Base-by-base conservation (phyloP, 441 rosid species). In the Lepidium campestre region DNA sequence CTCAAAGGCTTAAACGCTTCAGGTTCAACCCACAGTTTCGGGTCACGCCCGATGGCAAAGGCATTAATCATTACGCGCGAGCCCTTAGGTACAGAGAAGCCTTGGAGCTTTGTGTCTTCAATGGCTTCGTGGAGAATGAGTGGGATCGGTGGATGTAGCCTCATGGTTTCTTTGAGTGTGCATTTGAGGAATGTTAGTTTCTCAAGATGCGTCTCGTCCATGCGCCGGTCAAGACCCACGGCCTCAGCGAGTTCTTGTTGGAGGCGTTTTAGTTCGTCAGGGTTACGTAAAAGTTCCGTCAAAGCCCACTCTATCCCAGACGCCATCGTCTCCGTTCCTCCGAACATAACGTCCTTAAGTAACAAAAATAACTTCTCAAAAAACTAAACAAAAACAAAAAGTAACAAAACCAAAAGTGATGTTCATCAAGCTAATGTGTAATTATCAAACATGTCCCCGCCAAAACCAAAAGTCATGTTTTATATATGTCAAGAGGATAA, bases 61-160 rank as follows among this genome's bases (percentile, higher is more conserved):
- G 90, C 83, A 39, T 93, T 93, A 75, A 91, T 56, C 91, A 91
- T 91, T 46, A 91, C 83, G 15, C 97, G 84, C 0, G 94, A 83
- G 54, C 63, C 75, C 13, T 82, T 85, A 9, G 98, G 99, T 18
- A 94, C 72, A 47, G 34, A 76, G 69, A 80, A 94, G 22, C 96
- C 98, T 4, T 75, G 78, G 11, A 91, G 82, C 19, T 78, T 84
- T 0, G 86, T 52, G 25, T 81, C 90, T 71, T 85, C 90, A 4
- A 89, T 74, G 4, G 99, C 86, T 73, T 91, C 97, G 70, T 91
- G 99, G 67, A 94, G 86, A 69, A 94, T 86, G 46, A 94, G 89
- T 1, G 99, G 99, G 72, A 94, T 91, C 11, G 99, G 99, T 10
- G 99, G 97, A 83, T 94, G 99, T 29, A 94, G 83, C 39, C 99